phyloP scores from a whole-genome alignment of 441 rosid genomes.

The Manihot esculenta region DNA sequence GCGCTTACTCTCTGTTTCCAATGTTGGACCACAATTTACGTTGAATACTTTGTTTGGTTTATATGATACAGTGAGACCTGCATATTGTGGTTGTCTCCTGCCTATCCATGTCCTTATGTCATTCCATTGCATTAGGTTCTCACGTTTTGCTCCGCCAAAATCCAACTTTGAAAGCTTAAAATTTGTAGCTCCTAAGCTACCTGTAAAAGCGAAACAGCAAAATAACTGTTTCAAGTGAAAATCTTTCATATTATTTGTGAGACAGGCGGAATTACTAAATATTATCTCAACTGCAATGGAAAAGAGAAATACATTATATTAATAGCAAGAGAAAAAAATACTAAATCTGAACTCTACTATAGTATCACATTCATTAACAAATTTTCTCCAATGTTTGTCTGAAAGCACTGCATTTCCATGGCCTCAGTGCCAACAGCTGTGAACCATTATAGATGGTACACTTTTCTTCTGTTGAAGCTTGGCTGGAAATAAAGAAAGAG shows the following conservation, averaged over 20 bases:
- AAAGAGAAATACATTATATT: background rate
- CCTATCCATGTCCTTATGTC: constrained; percentile 33
- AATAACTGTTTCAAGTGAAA: background rate
- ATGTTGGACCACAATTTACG: constrained; percentile 31
- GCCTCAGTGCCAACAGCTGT: background rate
- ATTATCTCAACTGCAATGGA: background rate
- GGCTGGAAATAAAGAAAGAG: background rate
- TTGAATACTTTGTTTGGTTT: constrained; percentile 34
- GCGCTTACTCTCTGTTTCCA: constrained; percentile 44
- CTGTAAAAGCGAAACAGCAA: constrained; percentile 39
- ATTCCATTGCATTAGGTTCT: constrained; percentile 27
- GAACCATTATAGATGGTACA: background rate
- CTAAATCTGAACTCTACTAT: background rate
- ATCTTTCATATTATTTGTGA: background rate
- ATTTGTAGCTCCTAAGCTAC: constrained; percentile 62
- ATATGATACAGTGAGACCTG: constrained; percentile 38
- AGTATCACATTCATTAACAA: background rate
- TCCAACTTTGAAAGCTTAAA: constrained; percentile 37
- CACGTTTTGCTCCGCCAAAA: constrained; percentile 36
- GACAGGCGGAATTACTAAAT: background rate
- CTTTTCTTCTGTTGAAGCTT: background rate
- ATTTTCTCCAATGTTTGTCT: background rate
- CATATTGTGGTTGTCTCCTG: constrained; percentile 36
- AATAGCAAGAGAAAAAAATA: background rate
- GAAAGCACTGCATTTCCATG: background rate